Conservation (phyloP, 805 yeast genomes). For the Candida tibetensis region DNA sequence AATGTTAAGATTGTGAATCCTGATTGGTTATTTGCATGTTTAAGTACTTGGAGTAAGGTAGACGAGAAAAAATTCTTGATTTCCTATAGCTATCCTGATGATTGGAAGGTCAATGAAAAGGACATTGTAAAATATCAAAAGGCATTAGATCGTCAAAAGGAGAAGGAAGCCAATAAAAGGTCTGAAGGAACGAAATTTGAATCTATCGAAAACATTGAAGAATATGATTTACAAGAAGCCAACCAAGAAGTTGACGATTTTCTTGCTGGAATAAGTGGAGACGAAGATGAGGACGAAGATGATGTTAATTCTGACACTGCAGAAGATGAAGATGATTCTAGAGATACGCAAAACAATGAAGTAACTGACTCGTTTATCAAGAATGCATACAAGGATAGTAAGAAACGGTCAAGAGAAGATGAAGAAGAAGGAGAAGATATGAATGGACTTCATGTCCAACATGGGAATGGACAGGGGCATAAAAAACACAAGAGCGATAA, state of each 20-base stretch:
- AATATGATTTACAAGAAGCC: slow-evolving; percentile 40
- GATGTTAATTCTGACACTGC: slow-evolving; percentile 18
- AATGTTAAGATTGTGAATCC: slow-evolving; percentile 77
- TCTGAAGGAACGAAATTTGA: slow-evolving; percentile 31
- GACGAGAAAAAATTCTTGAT: slow-evolving; percentile 60
- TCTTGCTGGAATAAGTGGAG: slow-evolving; percentile 43
- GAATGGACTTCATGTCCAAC: slow-evolving; percentile 1
- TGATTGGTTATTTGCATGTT: slow-evolving; percentile 87
- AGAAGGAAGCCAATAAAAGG: slow-evolving; percentile 14
- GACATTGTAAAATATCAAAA: slow-evolving; percentile 45
- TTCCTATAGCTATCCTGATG: slow-evolving; percentile 46
- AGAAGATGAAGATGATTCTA: slow-evolving; percentile 14
- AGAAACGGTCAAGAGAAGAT: slow-evolving; percentile 3
- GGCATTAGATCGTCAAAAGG: slow-evolving; percentile 22
- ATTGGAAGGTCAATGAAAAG: slow-evolving; percentile 41
- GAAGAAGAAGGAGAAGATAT: slow-evolving; percentile 1
- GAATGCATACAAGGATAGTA: slow-evolving; percentile 8
- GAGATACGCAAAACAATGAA: slow-evolving; percentile 8
- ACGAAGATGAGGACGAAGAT: slow-evolving; percentile 27
- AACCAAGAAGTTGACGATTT: slow-evolving; percentile 48
- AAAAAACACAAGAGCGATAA: slow-evolving; percentile 8
- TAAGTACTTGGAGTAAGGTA: slow-evolving; percentile 72
- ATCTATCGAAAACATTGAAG: slow-evolving; percentile 30
- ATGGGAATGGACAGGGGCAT: slow-evolving; percentile 2
- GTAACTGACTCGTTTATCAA: slow-evolving; percentile 10